Base-by-base conservation (phyloP, 1,284 basidiomycete species). In the Trametes hirsuta region DNA sequence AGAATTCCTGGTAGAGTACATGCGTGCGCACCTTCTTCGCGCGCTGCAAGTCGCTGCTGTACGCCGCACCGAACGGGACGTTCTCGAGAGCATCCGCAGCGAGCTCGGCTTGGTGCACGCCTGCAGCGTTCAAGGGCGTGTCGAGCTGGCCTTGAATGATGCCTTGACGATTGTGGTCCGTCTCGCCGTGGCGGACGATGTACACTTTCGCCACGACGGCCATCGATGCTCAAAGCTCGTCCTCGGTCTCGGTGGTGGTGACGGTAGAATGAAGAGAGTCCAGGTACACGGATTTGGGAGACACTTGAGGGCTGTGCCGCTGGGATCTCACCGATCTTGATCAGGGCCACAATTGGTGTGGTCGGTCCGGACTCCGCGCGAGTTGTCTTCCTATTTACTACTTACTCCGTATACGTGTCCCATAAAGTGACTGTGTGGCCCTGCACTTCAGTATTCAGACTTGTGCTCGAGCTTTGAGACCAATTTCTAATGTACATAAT, bases 161-260 rank as follows among this genome's bases (percentile, higher is more conserved):
- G 25, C 77, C 76, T 10, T 75, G 71, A 54, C 77, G 74, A 71
- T 91, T 92, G 69, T 82, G 84, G 49, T 84, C 79, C 34, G 90
- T 92, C 75, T 92, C 89, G 36, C 89, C 90, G 67, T 92, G 90
- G 47, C 90, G 84, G 46, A 91, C 81, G 60, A 92, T 75, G 70
- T 86, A 90, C 41, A 92, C 68, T 42, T 52, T 53, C 1, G 61
- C 68, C 40, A 67, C 62, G 53, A 61, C 53, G 37, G 56, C 30
- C 56, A 58, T 58, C 1, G 25, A 6, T 47, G 24, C 10, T 35
- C 12, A n/a, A 34, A n/a, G 3, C 30, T 30, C 8, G 30, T 30
- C 30, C 30, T 30, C 8, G 30, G 30, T 30, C 30, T 30, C 30
- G 30, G 30, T 30, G 8, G 30, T 30, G 30, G 30, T 30, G 30